Percentiles rank a stretch among this genome's conserved stretches.
These are phyloP conservation scores for Alternaria brassicicola DNA, from an alignment of 2,329 filamentous ascomycete genomes.

Conservation along the genomic window DNA sequence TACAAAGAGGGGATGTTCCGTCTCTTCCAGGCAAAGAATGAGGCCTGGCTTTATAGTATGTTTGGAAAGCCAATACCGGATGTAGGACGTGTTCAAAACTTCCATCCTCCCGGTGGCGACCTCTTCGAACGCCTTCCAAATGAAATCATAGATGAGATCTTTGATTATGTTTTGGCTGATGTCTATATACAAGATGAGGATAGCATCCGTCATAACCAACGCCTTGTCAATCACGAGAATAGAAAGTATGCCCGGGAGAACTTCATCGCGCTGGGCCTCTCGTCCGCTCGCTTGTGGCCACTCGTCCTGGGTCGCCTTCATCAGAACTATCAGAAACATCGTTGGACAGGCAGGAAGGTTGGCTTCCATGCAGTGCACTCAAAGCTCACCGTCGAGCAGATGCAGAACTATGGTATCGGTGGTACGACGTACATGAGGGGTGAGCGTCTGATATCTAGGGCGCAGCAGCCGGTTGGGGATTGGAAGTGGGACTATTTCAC, in stretches of 20 bases:
- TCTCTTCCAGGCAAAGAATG: neutral
- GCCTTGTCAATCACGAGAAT: no score
- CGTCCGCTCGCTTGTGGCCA: conserved; percentile 12
- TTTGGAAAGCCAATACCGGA: neutral
- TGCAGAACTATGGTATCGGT: neutral
- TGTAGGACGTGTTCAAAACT: neutral
- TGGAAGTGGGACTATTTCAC: neutral
- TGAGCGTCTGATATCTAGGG: neutral
- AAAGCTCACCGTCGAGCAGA: neutral
- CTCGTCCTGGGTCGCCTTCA: conserved; percentile 11
- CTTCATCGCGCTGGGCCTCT: conserved; percentile 11
- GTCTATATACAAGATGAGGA: no score
- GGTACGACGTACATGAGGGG: neutral
- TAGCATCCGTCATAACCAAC: no score
- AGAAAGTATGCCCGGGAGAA: conserved; percentile 5
- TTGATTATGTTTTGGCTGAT: conserved; percentile 5
- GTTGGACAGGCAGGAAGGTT: conserved; percentile 11
- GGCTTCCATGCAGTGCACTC: conserved; percentile 5
- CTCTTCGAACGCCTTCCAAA: conserved; percentile 17
- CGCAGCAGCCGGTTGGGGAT: neutral
- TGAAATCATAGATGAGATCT: conserved; percentile 16
- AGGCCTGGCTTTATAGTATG: neutral
- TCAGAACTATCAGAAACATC: neutral
- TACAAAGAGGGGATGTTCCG: no score
- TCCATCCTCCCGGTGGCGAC: neutral